phyloP scores from a whole-genome alignment of 805 yeast species.

The Ogataea pini region DNA sequence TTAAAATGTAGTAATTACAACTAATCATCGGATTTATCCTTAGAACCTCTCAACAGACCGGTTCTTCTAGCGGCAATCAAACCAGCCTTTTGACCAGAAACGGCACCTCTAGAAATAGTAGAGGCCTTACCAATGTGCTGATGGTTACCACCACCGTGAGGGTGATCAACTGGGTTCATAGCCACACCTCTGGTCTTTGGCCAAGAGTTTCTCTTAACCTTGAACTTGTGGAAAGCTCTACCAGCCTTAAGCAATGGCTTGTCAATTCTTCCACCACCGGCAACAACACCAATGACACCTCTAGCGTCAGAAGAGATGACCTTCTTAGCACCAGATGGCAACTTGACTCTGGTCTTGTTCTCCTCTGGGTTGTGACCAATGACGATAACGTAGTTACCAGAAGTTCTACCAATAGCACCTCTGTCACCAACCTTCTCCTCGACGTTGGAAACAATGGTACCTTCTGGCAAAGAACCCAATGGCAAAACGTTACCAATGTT shows the following conservation, averaged over 20 bases:
- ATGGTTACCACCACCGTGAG: slow-evolving; percentile 99
- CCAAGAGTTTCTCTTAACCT: slow-evolving; percentile 99
- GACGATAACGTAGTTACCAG: slow-evolving; percentile 98
- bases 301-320: slow-evolving; percentile 92
- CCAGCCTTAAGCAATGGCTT: slow-evolving; percentile 99
- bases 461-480: slow-evolving; percentile 96
- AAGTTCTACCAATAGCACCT: slow-evolving; percentile 99
- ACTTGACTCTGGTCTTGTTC: slow-evolving; percentile 98
- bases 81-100: slow-evolving; percentile 99
- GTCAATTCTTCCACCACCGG: slow-evolving; percentile 99
- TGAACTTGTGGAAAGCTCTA: slow-evolving; percentile 99
- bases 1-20: slow-evolving; percentile 18
- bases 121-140: slow-evolving; percentile 99
- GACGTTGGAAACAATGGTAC: slow-evolving; percentile 97
- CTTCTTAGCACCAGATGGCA: slow-evolving; percentile 99
- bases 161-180: slow-evolving; percentile 99
- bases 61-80: slow-evolving; percentile 99
- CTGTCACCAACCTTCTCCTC: slow-evolving; percentile 99
- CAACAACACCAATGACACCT: slow-evolving; percentile 99
- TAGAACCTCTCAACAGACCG: slow-evolving; percentile 99
- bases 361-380: slow-evolving; percentile 99
- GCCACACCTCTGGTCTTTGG: slow-evolving; percentile 99
- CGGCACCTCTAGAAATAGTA: slow-evolving; percentile 98
- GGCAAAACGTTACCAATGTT: slow-evolving; percentile 97
- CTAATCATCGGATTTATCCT: slow-evolving; percentile 49